Evolutionary conservation across 2,329 filamentous ascomycete genomes (phyloP).

Genomic region (Thielaviopsis euricoi): DNA sequence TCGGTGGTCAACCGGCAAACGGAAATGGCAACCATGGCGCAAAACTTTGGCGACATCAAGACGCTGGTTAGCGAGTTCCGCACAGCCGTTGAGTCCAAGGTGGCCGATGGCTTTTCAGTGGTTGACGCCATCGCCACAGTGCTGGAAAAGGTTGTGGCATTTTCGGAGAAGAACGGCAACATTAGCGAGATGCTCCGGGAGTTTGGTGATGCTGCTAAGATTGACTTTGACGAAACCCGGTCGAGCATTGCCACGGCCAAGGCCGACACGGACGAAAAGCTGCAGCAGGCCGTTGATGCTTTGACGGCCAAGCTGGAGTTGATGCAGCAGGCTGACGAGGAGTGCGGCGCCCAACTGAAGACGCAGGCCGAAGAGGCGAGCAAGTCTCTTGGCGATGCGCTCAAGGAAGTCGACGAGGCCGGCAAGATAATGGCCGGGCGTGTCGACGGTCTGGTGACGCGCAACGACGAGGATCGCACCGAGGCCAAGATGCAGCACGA

Average conservation of each 20-base stretch:
- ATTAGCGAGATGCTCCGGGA: slow-evolving; percentile 50
- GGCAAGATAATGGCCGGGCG: slow-evolving; percentile 73
- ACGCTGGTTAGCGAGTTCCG: slow-evolving; percentile 62
- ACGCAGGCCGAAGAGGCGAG: slow-evolving; percentile 73
- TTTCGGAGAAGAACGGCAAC: slow-evolving; percentile 38
- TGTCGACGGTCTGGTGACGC: slow-evolving; percentile 62
- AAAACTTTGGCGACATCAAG: slow-evolving; percentile 67
- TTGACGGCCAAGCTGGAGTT: slow-evolving; percentile 29
- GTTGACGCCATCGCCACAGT: slow-evolving; percentile 45
- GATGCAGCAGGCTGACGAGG: not conserved
- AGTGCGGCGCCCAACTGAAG: slow-evolving; percentile 46
- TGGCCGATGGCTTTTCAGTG: slow-evolving; percentile 57
- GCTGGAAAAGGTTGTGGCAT: slow-evolving; percentile 15
- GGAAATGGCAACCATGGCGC: slow-evolving; percentile 63
- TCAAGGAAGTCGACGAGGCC: slow-evolving; percentile 75
- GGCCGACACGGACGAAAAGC: slow-evolving; percentile 69
- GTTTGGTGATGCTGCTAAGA: slow-evolving; percentile 58
- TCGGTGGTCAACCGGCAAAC: slow-evolving; percentile 70
- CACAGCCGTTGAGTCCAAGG: slow-evolving; percentile 55
- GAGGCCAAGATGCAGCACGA: slow-evolving; percentile 67
- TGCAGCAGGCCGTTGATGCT: slow-evolving; percentile 38
- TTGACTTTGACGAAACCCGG: slow-evolving; percentile 76
- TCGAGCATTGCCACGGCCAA: slow-evolving; percentile 65
- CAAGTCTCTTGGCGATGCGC: slow-evolving; percentile 60
- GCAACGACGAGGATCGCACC: slow-evolving; percentile 57